phyloP scores from a whole-genome alignment of 441 rosid genomes.

The Viola pubescens region DNA sequence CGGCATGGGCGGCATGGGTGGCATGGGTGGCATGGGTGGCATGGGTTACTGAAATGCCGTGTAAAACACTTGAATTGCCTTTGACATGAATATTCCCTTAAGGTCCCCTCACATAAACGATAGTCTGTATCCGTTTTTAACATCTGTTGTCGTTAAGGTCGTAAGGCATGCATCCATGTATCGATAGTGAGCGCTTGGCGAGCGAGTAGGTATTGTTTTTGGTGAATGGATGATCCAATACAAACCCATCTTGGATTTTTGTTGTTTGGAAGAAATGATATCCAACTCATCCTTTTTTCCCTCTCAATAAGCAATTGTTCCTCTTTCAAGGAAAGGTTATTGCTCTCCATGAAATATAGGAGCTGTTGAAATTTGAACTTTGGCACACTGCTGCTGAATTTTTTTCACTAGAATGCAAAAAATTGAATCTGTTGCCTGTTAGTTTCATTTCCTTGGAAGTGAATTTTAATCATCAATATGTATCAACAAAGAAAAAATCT shows the following conservation, averaged over 20 bases:
- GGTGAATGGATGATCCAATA: constrained; percentile 12
- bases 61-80: background rate
- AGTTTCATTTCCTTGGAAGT: no score
- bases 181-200: constrained; percentile 15
- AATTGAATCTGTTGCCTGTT: no score
- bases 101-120: constrained; percentile 5
- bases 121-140: background rate
- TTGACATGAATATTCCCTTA: background rate
- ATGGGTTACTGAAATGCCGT: constrained; percentile 46
- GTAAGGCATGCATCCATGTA: constrained; percentile 18
- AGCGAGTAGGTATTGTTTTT: constrained; percentile 17
- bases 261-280: constrained; percentile 1
- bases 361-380: no score
- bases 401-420: no score
- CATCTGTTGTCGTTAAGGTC: constrained; percentile 1
- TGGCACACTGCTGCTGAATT: no score
- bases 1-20: constrained; percentile 57
- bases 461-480: no score
- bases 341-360: no score
- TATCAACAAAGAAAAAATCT: no score
- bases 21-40: constrained; percentile 57
- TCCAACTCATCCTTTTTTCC: background rate
- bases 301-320: background rate
- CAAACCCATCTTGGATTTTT: constrained; percentile 1
- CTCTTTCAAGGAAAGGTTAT: background rate